Evolutionary conservation across 305 asterid species (phyloP).

Genomic region (Fraxinus albicans): DNA sequence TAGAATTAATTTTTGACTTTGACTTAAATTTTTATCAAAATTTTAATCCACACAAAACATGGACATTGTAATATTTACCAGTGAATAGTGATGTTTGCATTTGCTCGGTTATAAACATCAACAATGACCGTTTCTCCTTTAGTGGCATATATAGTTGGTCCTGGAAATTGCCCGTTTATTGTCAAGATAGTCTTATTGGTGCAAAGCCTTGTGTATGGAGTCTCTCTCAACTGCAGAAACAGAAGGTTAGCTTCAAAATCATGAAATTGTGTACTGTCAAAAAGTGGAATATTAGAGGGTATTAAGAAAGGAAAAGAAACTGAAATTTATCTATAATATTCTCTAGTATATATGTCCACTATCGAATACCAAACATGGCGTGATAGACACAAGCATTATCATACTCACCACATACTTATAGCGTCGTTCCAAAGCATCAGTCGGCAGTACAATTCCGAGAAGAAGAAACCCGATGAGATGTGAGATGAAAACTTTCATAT

Average conservation of each 20-base stretch:
- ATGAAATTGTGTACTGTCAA: neutral
- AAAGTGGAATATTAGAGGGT: neutral
- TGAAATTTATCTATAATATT: neutral
- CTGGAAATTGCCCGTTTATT: slow-evolving; percentile 75
- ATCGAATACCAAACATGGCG: neutral
- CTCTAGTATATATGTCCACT: neutral
- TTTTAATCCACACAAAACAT: neutral
- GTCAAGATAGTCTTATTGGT: slow-evolving; percentile 61
- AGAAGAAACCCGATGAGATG: slow-evolving; percentile 14
- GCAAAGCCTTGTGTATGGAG: slow-evolving; percentile 53
- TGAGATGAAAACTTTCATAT: slow-evolving; percentile 11
- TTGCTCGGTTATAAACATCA: slow-evolving; percentile 47
- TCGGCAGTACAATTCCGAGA: slow-evolving; percentile 5
- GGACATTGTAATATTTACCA: slow-evolving; percentile 35
- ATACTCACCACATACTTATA: slow-evolving; percentile 22
- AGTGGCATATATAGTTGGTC: slow-evolving; percentile 57
- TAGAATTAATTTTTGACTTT: neutral
- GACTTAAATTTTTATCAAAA: neutral
- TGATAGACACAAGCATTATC: neutral
- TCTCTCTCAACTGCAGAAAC: slow-evolving; percentile 48
- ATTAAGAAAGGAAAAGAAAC: neutral
- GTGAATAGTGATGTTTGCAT: slow-evolving; percentile 60
- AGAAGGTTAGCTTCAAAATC: neutral
- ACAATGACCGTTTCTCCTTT: slow-evolving; percentile 59
- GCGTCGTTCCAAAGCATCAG: slow-evolving; percentile 16